phyloP scores from a whole-genome alignment of 345 rosid species.

The Ailanthus altissimus region DNA sequence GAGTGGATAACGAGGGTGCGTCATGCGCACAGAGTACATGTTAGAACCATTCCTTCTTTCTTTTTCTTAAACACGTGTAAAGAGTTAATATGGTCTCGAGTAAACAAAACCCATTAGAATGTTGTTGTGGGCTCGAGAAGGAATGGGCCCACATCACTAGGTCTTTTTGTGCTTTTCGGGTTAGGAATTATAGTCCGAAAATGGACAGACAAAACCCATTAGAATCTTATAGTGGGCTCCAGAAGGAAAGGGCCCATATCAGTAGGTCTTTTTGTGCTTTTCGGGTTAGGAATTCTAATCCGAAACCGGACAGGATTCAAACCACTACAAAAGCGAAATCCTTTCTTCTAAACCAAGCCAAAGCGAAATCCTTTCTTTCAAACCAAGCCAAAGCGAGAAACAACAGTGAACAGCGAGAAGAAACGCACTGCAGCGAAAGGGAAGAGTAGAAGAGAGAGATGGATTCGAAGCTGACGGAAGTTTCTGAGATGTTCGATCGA shows the following conservation, averaged over 20 bases:
- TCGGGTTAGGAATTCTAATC: neutral
- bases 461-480: slow-evolving; percentile 88
- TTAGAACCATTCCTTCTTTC: neutral
- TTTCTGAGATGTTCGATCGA: slow-evolving; percentile 80
- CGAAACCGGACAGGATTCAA: neutral
- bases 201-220: too few species aligned
- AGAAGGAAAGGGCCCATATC: neutral
- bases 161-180: too few species aligned
- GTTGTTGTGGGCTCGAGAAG: too few species aligned
- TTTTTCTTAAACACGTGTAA: neutral
- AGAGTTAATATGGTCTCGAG: too few species aligned
- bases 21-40: neutral
- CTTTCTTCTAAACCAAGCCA: slow-evolving; percentile 48
- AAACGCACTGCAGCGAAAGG: too few species aligned
- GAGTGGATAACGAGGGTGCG: slow-evolving; percentile 33
- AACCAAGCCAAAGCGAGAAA: slow-evolving; percentile 30
- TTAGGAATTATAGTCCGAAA: too few species aligned
- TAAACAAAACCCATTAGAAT: neutral
- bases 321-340: neutral
- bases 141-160: too few species aligned
- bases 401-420: neutral
- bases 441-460: slow-evolving; percentile 34
- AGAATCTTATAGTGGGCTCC: too few species aligned
- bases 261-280: neutral
- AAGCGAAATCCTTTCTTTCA: too few species aligned